Percentiles rank a stretch among this genome's conserved stretches.
phyloP scores from a whole-genome alignment of 371 early-diverging fungal genomes.

The Coemansia sp. region DNA sequence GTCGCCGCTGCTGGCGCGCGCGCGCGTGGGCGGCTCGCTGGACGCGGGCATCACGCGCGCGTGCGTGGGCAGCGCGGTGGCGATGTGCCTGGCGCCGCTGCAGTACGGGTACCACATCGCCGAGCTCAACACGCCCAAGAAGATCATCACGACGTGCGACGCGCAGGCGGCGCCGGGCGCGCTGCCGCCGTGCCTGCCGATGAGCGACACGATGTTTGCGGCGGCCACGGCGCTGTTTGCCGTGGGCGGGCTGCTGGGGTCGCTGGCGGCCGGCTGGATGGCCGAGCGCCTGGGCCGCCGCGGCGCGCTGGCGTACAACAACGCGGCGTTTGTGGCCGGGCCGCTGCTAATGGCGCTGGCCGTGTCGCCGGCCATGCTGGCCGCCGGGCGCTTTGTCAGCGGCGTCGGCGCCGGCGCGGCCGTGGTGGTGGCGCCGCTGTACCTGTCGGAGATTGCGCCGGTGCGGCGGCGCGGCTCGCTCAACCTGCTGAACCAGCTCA shows the following conservation, averaged over 20 bases:
- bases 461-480: constrained; percentile 69
- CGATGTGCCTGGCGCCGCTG: constrained; percentile 56
- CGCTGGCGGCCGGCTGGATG: constrained; percentile 68
- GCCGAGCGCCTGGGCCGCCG: constrained; percentile 76
- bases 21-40: constrained; percentile 10
- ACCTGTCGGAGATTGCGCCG: constrained; percentile 85
- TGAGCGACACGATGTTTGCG: constrained; percentile 72
- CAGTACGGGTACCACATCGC: constrained; percentile 85
- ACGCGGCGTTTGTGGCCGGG: constrained; percentile 61
- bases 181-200: constrained; percentile 76
- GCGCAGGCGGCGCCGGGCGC: background rate
- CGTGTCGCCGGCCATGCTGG: constrained; percentile 53
- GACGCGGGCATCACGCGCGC: constrained; percentile 34
- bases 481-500: constrained; percentile 81
- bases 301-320: constrained; percentile 66
- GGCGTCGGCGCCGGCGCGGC: constrained; percentile 85
- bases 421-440: constrained; percentile 83
- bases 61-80: constrained; percentile 29
- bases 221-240: constrained; percentile 70
- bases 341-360: constrained; percentile 67
- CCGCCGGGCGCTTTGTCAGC: constrained; percentile 75
- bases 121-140: constrained; percentile 75
- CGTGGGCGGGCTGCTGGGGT: constrained; percentile 82
- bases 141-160: constrained; percentile 66
- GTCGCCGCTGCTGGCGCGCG: constrained; percentile 24